Percentiles rank a stretch among this genome's conserved stretches.
Evolutionary conservation across 352 stramenopile species (phyloP).

Genomic region (Pythium plurisporium): DNA sequence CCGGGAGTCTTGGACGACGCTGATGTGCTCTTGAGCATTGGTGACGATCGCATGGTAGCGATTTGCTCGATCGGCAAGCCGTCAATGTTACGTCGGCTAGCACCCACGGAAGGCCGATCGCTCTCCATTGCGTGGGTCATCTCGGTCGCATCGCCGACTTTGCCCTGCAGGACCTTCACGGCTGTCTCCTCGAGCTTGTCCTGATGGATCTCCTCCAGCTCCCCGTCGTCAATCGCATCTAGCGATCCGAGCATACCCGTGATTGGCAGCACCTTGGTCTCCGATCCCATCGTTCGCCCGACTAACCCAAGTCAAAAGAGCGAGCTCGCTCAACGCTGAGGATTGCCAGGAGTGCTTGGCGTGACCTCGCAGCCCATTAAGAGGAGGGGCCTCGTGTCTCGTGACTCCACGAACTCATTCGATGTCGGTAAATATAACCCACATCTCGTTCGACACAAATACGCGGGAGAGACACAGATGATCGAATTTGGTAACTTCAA

Average conservation of each 20-base stretch:
- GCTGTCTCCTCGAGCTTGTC: neutral
- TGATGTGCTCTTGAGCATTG: neutral
- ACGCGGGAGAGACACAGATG: neutral
- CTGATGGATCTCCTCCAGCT: neutral
- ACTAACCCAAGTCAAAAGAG: neutral
- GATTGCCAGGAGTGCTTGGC: too few relatives aligned
- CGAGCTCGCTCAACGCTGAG: neutral
- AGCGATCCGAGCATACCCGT: neutral
- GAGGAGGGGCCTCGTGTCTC: too few relatives aligned
- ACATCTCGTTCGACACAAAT: neutral
- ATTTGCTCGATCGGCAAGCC: too few relatives aligned
- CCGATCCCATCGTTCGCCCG: neutral
- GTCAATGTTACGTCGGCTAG: too few relatives aligned
- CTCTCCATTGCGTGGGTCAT: too few relatives aligned
- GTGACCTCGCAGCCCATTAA: too few relatives aligned
- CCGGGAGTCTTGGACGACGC: neutral
- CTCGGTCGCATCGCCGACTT: constrained; percentile 1
- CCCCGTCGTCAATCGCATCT: neutral
- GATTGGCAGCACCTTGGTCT: neutral
- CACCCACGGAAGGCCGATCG: too few relatives aligned
- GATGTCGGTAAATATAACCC: neutral
- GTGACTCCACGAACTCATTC: neutral
- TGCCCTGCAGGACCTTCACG: neutral
- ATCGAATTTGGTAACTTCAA: neutral
- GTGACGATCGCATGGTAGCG: too few relatives aligned